phyloP scores from a whole-genome alignment of 257 asterid species.

The Echium plantagineum region DNA sequence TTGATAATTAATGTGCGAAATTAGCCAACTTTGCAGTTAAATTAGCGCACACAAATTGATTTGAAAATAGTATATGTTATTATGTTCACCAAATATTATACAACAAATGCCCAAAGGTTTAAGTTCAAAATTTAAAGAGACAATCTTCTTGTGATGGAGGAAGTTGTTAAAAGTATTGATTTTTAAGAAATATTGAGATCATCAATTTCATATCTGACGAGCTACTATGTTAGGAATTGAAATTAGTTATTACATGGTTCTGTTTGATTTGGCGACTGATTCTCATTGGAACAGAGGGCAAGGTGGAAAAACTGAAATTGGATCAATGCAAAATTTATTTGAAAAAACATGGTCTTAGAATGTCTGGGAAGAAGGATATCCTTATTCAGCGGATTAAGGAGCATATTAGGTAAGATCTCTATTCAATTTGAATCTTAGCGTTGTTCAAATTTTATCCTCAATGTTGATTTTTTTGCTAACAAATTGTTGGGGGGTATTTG shows the following conservation, averaged over 20 bases:
- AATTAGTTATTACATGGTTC: not conserved
- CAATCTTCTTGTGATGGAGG: no score
- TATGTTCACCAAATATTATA: no score
- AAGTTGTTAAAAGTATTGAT: no score
- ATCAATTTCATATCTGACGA: no score
- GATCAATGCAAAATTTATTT: slow-evolving; percentile 76
- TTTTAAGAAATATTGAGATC: no score
- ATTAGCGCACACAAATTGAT: no score
- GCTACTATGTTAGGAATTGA: not conserved
- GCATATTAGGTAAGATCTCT: slow-evolving; percentile 48
- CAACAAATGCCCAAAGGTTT: no score
- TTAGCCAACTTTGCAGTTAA: no score
- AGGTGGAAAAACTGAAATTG: slow-evolving; percentile 51
- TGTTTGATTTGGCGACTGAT: slow-evolving; percentile 2
- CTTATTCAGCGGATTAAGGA: slow-evolving; percentile 62
- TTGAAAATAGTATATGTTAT: no score
- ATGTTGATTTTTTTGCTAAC: slow-evolving; percentile 4
- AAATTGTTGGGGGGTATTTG: not conserved
- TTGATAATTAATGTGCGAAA: no score
- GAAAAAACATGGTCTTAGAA: slow-evolving; percentile 69
- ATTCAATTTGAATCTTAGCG: not conserved
- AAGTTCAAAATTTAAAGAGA: no score
- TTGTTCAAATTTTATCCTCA: not conserved
- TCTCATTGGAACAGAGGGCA: slow-evolving; percentile 30
- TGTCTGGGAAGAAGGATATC: slow-evolving; percentile 63